Percentiles rank a stretch among this genome's conserved stretches.
These are phyloP conservation scores for Hymenoscyphus fraxineus DNA, from an alignment of 2,329 filamentous ascomycete species.

Conservation along the genomic window DNA sequence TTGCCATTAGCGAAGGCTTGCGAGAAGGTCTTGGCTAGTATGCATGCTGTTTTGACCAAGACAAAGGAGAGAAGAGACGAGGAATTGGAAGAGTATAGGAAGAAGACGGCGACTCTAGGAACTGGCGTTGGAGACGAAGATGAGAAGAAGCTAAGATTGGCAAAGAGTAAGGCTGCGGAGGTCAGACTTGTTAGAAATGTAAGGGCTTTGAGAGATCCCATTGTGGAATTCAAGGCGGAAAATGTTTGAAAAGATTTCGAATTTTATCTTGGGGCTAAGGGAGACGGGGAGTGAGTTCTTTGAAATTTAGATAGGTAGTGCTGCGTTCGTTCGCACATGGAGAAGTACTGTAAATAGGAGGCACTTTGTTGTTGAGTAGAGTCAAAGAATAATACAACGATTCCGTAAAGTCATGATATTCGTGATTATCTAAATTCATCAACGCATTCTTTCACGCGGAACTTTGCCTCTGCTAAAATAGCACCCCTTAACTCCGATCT, in stretches of 20 bases:
- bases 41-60: constrained; percentile 77
- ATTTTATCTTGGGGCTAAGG: background rate
- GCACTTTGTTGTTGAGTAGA: background rate
- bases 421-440: background rate
- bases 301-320: background rate
- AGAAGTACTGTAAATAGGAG: background rate
- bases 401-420: background rate
- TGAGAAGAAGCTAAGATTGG: constrained; percentile 53
- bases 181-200: constrained; percentile 77
- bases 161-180: constrained; percentile 81
- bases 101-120: constrained; percentile 35
- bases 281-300: background rate
- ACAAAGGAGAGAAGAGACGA: constrained; percentile 63
- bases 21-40: constrained; percentile 84
- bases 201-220: constrained; percentile 62
- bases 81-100: constrained; percentile 54
- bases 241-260: constrained; percentile 34
- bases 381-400: background rate
- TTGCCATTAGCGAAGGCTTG: constrained; percentile 79
- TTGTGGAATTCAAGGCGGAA: constrained; percentile 58
- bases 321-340: background rate
- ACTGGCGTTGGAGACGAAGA: constrained; percentile 39
- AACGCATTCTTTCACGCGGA: background rate
- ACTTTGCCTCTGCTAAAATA: background rate
- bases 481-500: background rate